Evolutionary conservation across 164 flowering plant genomes (phyloP).

Genomic region (Kalanchoe fedtschenkoi): DNA sequence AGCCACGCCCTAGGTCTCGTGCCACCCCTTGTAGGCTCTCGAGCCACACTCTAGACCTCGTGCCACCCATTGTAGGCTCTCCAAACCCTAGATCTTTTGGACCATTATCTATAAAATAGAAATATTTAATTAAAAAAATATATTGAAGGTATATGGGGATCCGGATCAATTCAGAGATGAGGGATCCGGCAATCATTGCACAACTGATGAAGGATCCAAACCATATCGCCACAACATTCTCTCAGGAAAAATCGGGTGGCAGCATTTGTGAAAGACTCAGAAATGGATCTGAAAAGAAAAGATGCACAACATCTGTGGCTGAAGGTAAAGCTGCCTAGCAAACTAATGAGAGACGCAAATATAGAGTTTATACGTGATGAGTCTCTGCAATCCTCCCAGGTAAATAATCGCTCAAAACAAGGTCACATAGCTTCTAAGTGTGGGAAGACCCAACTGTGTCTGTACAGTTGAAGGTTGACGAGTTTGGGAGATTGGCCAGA

Average conservation of each 20-base stretch:
- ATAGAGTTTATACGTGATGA: constrained; percentile 7
- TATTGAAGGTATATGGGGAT: too few species aligned
- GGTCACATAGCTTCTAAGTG: constrained; percentile 11
- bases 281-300: constrained; percentile 9
- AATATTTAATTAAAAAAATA: too few species aligned
- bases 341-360: constrained; percentile 7
- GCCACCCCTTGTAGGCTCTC: too few species aligned
- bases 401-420: constrained; percentile 14
- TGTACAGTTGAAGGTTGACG: constrained; percentile 42
- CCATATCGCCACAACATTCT: constrained; percentile 4
- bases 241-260: constrained; percentile 5
- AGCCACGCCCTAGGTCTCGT: too few species aligned
- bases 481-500: constrained; percentile 75
- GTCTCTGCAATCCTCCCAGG: constrained; percentile 7
- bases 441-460: constrained; percentile 19
- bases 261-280: constrained; percentile 8
- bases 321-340: constrained; percentile 10
- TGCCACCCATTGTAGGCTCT: too few species aligned
- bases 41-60: too few species aligned
- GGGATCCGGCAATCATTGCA: constrained; percentile 11
- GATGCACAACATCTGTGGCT: constrained; percentile 4
- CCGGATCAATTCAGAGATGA: constrained; percentile 9
- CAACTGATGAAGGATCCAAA: constrained; percentile 10
- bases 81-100: too few species aligned
- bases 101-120: too few species aligned